These are phyloP conservation scores for Spatholobus suberectus DNA, from an alignment of 306 rosid genomes.

Conservation along the genomic window DNA sequence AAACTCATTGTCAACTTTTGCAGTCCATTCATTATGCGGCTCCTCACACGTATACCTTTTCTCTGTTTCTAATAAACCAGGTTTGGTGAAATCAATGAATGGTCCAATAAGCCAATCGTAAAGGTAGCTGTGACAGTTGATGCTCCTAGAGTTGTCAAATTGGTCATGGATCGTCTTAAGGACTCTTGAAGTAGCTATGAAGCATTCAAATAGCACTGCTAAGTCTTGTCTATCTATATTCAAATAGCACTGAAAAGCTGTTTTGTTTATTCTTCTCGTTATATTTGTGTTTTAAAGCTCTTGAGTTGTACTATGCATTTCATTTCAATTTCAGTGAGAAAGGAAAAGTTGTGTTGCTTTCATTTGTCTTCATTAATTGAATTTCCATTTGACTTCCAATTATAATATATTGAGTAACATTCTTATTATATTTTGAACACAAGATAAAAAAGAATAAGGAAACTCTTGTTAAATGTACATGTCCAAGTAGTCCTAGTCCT, in stretches of 20 bases:
- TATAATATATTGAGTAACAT: not conserved
- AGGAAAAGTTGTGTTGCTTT: not conserved
- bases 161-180: constrained; percentile 84
- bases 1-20: not conserved
- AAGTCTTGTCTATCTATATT: not conserved
- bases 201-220: not conserved
- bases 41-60: not conserved
- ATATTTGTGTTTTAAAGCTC: constrained; percentile 17
- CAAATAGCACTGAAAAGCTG: not conserved
- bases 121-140: constrained; percentile 96
- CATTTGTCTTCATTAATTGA: not conserved
- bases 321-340: not conserved
- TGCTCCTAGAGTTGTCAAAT: constrained; percentile 64
- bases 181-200: constrained; percentile 45
- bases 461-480: not conserved
- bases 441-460: not conserved
- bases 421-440: not conserved
- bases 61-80: constrained; percentile 50
- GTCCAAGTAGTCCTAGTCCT: not conserved
- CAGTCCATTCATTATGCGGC: not conserved
- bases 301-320: constrained; percentile 5
- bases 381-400: not conserved
- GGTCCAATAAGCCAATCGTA: constrained; percentile 80
- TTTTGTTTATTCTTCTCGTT: not conserved
- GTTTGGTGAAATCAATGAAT: constrained; percentile 84